Percentiles rank a stretch among this genome's conserved stretches.
Conservation (phyloP, 2,329 filamentous ascomycete genomes). For the Coccinonectria pachysandricola region DNA sequence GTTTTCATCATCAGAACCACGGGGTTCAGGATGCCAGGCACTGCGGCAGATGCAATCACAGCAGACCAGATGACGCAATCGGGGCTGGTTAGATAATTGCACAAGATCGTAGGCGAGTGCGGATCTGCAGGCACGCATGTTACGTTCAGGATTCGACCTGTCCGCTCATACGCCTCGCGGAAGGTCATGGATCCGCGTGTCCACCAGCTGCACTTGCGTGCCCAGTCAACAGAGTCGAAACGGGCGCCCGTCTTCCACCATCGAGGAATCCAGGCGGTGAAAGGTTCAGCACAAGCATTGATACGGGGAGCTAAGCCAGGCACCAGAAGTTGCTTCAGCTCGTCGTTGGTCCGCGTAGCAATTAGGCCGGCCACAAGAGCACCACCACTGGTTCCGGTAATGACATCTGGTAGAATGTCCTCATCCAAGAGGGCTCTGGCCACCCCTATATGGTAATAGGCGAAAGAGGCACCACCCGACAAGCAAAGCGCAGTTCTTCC, state of each 20-base stretch:
- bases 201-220: slow-evolving; percentile 77
- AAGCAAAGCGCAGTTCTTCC: slow-evolving; percentile 87
- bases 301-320: slow-evolving; percentile 80
- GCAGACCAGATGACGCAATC: slow-evolving; percentile 99
- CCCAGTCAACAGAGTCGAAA: slow-evolving; percentile 92
- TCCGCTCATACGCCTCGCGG: slow-evolving; percentile 85
- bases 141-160: slow-evolving; percentile 89
- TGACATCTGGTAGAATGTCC: slow-evolving; percentile 78
- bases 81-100: slow-evolving; percentile 89
- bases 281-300: slow-evolving; percentile 71
- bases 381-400: slow-evolving; percentile 91
- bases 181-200: slow-evolving; percentile 87
- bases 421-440: slow-evolving; percentile 83
- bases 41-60: slow-evolving; percentile 85
- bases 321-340: slow-evolving; percentile 74
- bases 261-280: slow-evolving; percentile 64
- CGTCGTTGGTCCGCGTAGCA: slow-evolving; percentile 82
- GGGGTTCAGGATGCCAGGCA: slow-evolving; percentile 91
- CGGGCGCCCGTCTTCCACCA: slow-evolving; percentile 92
- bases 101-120: slow-evolving; percentile 81
- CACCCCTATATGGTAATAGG: slow-evolving; percentile 94
- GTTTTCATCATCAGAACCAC: slow-evolving; percentile 89
- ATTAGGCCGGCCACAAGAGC: slow-evolving; percentile 81
- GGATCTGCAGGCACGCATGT: slow-evolving; percentile 93
- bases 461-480: slow-evolving; percentile 87